Evolutionary conservation across 192 early-diverging fungal genomes (phyloP).

Genomic region (Backusella tarrabulga): DNA sequence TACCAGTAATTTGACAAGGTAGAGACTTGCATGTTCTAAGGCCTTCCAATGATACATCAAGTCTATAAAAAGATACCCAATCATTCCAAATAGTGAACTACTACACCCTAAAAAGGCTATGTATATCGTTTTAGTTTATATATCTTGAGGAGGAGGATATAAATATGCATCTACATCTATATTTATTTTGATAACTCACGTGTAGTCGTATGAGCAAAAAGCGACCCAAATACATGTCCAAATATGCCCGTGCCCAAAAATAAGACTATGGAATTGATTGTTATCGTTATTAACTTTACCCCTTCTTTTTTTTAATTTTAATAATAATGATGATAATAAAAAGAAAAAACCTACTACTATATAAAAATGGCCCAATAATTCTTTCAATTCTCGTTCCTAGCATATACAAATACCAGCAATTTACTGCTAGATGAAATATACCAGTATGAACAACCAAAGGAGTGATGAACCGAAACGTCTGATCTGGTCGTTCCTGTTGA

Average conservation of each 20-base stretch:
- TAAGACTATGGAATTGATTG: not conserved
- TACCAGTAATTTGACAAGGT: constrained; percentile 65
- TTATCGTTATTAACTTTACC: not conserved
- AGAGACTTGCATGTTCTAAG: constrained; percentile 59
- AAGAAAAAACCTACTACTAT: constrained; percentile 42
- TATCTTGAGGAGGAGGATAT: not conserved
- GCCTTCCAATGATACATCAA: constrained; percentile 77
- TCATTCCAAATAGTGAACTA: constrained; percentile 65
- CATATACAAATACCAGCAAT: constrained; percentile 64
- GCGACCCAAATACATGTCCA: constrained; percentile 81
- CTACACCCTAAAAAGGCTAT: constrained; percentile 59
- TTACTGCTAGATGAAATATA: constrained; percentile 71
- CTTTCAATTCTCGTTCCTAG: constrained; percentile 71
- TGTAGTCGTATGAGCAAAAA: constrained; percentile 46
- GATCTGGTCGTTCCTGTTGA: constrained; percentile 52
- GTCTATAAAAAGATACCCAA: constrained; percentile 77
- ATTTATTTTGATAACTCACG: constrained; percentile 30
- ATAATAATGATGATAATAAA: constrained; percentile 22
- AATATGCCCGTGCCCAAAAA: constrained; percentile 61
- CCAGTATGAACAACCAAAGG: constrained; percentile 84
- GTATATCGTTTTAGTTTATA: not conserved
- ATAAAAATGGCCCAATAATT: constrained; percentile 71
- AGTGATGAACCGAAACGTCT: constrained; percentile 76
- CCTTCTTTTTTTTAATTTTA: not conserved
- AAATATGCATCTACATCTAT: not conserved